Evolutionary conservation across 805 yeast genomes (phyloP).

Genomic region (Saturnispora dispora): DNA sequence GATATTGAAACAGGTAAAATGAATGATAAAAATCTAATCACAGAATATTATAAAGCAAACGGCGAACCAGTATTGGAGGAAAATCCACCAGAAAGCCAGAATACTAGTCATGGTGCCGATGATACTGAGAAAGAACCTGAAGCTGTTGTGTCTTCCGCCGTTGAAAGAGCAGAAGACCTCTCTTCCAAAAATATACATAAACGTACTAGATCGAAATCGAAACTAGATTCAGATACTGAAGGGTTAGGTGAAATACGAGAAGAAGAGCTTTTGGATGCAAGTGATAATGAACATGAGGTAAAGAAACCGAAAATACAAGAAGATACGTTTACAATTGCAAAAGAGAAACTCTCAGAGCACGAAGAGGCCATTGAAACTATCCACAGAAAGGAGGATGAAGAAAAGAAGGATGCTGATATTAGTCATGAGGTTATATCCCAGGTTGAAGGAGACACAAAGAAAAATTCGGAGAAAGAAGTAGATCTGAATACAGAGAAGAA

Average conservation of each 20-base stretch:
- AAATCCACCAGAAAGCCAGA: background rate
- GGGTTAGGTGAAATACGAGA: conserved; percentile 8
- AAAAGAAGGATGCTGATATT: background rate
- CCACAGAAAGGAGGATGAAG: background rate
- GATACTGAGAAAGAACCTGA: conserved; percentile 4
- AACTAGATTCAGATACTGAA: background rate
- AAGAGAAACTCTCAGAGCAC: background rate
- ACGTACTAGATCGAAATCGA: conserved; percentile 3
- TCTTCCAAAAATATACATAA: conserved; percentile 1
- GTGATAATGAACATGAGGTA: background rate
- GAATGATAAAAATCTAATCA: conserved; percentile 27
- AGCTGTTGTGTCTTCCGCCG: background rate
- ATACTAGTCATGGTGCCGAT: conserved; percentile 1
- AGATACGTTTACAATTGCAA: background rate
- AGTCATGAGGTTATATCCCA: background rate
- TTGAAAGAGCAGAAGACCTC: background rate
- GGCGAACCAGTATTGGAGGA: background rate
- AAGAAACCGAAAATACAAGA: conserved; percentile 5
- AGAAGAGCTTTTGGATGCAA: conserved; percentile 1
- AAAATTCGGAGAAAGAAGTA: conserved; percentile 1
- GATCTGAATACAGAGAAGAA: background rate
- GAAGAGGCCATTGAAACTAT: background rate
- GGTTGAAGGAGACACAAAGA: background rate
- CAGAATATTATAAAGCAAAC: conserved; percentile 18
- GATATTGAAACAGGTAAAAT: conserved; percentile 34